Conservation (phyloP, 1,139 yeast species). For the Hemisphaericaspora lyxosophila region DNA sequence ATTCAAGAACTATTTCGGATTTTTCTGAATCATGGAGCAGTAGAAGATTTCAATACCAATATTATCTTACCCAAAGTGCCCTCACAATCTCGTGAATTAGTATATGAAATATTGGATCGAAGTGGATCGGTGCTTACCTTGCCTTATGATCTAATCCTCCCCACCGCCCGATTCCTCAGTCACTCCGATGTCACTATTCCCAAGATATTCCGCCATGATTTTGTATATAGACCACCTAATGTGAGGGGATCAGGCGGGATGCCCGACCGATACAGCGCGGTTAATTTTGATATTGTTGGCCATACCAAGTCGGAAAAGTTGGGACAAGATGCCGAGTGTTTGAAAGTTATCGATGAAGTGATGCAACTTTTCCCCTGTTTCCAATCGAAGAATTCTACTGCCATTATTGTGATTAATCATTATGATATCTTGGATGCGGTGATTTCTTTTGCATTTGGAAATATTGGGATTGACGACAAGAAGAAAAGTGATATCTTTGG, state of each 20-base stretch:
- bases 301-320: constrained; percentile 35
- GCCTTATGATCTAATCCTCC: constrained; percentile 85
- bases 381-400: constrained; percentile 42
- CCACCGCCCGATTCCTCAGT: constrained; percentile 83
- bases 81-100: constrained; percentile 58
- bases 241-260: constrained; percentile 54
- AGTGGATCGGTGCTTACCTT: constrained; percentile 85
- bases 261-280: constrained; percentile 77
- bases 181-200: constrained; percentile 54
- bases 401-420: constrained; percentile 71
- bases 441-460: constrained; percentile 64
- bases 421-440: constrained; percentile 73
- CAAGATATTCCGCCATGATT: constrained; percentile 72
- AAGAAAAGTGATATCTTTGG: constrained; percentile 68
- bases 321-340: constrained; percentile 80
- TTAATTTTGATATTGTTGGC: constrained; percentile 80
- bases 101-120: constrained; percentile 78
- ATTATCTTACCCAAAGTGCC: constrained; percentile 80
- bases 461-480: constrained; percentile 61
- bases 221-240: constrained; percentile 76
- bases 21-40: constrained; percentile 82
- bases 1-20: constrained; percentile 56
- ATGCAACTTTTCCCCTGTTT: constrained; percentile 65
- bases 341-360: constrained; percentile 78
- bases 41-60: constrained; percentile 58